A percentile compares a stretch with the other conserved stretches of the same genome.
Evolutionary conservation across 768 basidiomycete species (phyloP).

Genomic region (Mycena polygramma): DNA sequence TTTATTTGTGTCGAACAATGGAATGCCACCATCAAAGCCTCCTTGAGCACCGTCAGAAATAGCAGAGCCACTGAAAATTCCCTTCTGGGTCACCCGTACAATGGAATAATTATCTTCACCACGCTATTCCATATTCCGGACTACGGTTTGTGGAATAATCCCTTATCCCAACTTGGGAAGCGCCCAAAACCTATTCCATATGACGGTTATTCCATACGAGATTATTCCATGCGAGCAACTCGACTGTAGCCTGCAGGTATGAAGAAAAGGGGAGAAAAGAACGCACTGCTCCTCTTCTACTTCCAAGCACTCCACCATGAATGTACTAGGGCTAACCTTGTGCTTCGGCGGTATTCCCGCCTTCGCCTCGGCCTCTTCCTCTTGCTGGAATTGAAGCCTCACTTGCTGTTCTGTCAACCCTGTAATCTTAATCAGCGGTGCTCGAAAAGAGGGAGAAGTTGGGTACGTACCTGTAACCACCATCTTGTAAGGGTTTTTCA

Average conservation of each 20-base stretch:
- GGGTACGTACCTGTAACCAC: background rate
- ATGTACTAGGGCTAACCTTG: background rate
- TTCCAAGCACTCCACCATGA: slow-evolving; percentile 2
- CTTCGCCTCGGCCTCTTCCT: background rate
- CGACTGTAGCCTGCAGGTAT: too few species aligned
- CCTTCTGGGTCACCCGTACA: too few species aligned
- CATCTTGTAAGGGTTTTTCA: background rate
- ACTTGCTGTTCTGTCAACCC: background rate
- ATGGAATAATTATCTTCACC: background rate
- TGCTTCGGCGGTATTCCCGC: background rate
- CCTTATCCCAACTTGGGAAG: background rate
- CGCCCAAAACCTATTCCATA: background rate
- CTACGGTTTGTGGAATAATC: too few species aligned
- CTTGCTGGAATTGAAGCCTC: background rate
- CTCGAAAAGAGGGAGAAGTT: background rate
- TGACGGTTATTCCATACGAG: too few species aligned
- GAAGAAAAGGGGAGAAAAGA: too few species aligned
- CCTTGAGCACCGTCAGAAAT: too few species aligned
- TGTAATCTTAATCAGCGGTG: background rate
- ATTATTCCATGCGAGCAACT: background rate
- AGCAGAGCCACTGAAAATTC: too few species aligned
- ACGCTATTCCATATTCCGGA: background rate
- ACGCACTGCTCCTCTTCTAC: slow-evolving; percentile 11
- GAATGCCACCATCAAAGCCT: too few species aligned
- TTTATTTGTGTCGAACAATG: too few species aligned